Percentiles rank a stretch among this genome's conserved stretches.
phyloP scores from a whole-genome alignment of 2,329 filamentous ascomycete species.

The Colletotrichum truncatum region DNA sequence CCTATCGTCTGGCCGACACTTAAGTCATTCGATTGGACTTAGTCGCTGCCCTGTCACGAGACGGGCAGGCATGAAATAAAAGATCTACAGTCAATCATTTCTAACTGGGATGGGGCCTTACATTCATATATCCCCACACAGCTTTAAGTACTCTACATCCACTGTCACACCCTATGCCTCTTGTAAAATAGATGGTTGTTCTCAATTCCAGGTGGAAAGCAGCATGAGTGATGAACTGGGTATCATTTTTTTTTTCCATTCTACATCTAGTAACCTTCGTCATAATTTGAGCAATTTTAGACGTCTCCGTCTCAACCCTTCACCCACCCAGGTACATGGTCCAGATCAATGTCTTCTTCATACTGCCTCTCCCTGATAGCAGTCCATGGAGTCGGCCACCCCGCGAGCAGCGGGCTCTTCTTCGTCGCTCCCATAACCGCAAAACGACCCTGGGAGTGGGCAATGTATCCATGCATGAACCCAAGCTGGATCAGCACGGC shows the following conservation, averaged over 20 bases:
- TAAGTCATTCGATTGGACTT: neutral
- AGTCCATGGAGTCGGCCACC: constrained; percentile 80
- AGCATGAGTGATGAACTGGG: constrained; percentile 1
- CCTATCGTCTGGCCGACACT: neutral
- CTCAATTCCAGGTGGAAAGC: neutral
- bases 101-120: neutral
- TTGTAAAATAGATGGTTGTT: no score
- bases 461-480: constrained; percentile 84
- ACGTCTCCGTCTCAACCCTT: constrained; percentile 43
- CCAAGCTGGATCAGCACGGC: constrained; percentile 82
- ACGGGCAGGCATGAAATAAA: constrained; percentile 2
- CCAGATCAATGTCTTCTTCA: constrained; percentile 68
- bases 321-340: constrained; percentile 81
- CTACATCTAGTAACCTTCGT: no score
- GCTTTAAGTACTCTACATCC: no score
- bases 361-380: constrained; percentile 70
- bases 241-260: constrained; percentile 17
- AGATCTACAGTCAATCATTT: neutral
- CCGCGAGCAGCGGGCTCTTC: constrained; percentile 70
- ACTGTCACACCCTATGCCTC: no score
- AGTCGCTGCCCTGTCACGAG: neutral
- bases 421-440: constrained; percentile 81
- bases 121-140: neutral
- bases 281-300: no score
- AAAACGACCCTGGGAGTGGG: constrained; percentile 79